Percentiles rank a stretch among this genome's conserved stretches.
Conservation (phyloP, 345 rosid species). For the Citrus hindsii region DNA sequence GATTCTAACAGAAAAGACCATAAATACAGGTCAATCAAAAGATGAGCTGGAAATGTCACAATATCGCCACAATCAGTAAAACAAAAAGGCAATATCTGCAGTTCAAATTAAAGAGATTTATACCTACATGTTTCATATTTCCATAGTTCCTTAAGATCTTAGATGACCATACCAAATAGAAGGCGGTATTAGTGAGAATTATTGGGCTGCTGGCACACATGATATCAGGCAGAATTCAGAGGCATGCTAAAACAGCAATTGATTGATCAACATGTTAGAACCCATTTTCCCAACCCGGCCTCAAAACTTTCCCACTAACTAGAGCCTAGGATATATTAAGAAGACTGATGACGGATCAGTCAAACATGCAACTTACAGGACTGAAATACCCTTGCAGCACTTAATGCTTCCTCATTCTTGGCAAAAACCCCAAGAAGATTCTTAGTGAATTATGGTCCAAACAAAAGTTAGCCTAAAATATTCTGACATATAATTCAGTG, state of each 20-base stretch:
- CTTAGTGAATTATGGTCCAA: neutral
- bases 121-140: neutral
- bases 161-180: neutral
- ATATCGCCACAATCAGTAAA: neutral
- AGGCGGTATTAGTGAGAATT: neutral
- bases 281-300: neutral
- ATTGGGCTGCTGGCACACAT: neutral
- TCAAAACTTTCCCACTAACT: neutral
- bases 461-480: neutral
- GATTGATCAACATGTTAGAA: neutral
- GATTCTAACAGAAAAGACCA: neutral
- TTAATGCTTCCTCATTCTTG: neutral
- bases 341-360: too few relatives aligned
- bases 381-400: neutral
- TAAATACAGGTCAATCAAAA: neutral
- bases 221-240: neutral
- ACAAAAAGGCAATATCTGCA: neutral
- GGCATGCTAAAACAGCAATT: neutral
- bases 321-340: neutral
- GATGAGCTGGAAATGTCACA: neutral
- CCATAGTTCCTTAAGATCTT: neutral
- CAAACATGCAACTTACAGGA: neutral
- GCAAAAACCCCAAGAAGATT: neutral
- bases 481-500: neutral
- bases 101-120: neutral